Base-by-base conservation (phyloP, 1,139 yeast genomes). In the Geotrichum reessii region DNA sequence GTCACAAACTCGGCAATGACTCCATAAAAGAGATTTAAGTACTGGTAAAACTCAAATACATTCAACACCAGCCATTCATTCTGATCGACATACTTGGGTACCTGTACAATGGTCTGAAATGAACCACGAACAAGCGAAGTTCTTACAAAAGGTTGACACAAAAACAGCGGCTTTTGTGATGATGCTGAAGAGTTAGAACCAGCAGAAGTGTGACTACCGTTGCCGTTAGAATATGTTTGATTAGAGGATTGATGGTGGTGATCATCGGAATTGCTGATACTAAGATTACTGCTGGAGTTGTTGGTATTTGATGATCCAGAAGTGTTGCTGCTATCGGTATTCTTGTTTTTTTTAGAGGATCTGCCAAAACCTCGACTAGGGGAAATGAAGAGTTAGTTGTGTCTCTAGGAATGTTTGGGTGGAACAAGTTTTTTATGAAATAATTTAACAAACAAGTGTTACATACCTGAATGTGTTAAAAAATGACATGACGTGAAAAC, bases 61-160 rank as follows among this genome's bases (percentile, higher is more conserved):
- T 92, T 93, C 57, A 95, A 79, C 0, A 98, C 97, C 24, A 93
- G 78, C 99, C 99, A 93, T 72, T 93, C 99, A 56, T 92, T 88
- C 62, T 83, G 80, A 69, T 95, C 98, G 25, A 95, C 98, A 69
- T 92, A 93, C 70, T 89, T 90, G 25, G 99, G 99, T 33, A 90
- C 78, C 71, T 89, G 96, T 1, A 93, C 98, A 64, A 93, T 93
- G 0, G 99, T 92, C 68, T 88, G 91, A 76, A 91, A 95, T 0
- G 96, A 88, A n/a, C 99, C 99, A 69, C 93, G 93, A 40, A 95
- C 99, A 52, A 93, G 77, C 0, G 98, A 96, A 0, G 97, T 89
- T 63, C 92, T 86, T 5, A 92, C 95, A 73, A 88, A 95, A 14
- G 98, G 98, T 65, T 92, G 97, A 70, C 95, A 86, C 67, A 93